phyloP scores from a whole-genome alignment of 352 stramenopile genomes.

The Blastocystis sp. region DNA sequence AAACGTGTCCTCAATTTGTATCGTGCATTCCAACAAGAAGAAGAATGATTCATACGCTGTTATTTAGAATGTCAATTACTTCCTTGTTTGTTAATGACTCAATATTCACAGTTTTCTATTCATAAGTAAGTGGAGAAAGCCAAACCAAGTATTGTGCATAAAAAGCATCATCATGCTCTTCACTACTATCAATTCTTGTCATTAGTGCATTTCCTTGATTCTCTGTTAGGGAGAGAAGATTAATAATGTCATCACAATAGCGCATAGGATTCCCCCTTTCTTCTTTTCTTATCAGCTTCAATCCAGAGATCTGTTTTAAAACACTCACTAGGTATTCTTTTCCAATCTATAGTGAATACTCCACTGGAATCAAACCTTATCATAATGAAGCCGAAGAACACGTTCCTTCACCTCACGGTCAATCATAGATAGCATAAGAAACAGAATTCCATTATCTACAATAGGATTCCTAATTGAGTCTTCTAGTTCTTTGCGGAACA shows the following conservation, averaged over 20 bases:
- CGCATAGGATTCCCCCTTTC: background rate
- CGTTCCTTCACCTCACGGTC: constrained; percentile 15
- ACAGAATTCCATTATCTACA: background rate
- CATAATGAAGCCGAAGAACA: background rate
- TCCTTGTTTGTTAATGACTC: background rate
- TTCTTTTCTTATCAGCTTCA: background rate
- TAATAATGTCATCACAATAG: background rate
- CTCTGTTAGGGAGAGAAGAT: background rate
- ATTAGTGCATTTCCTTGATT: background rate
- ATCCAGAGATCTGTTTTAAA: background rate
- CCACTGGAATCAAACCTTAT: background rate
- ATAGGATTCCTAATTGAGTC: background rate
- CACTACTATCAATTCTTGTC: background rate
- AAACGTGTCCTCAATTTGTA: constrained; percentile 23
- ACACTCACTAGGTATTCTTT: background rate
- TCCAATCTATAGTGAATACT: background rate
- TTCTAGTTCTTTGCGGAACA: background rate
- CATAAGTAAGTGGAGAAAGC: background rate
- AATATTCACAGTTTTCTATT: constrained; percentile 24
- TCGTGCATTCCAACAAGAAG: constrained; percentile 16
- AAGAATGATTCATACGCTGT: background rate
- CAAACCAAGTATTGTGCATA: constrained; percentile 44
- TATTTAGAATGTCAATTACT: constrained; percentile 16
- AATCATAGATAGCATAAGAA: background rate
- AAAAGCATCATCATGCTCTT: background rate